These are phyloP conservation scores for Nakaseomyces glabratus DNA, from an alignment of 1,139 yeast genomes.

Conservation along the genomic window DNA sequence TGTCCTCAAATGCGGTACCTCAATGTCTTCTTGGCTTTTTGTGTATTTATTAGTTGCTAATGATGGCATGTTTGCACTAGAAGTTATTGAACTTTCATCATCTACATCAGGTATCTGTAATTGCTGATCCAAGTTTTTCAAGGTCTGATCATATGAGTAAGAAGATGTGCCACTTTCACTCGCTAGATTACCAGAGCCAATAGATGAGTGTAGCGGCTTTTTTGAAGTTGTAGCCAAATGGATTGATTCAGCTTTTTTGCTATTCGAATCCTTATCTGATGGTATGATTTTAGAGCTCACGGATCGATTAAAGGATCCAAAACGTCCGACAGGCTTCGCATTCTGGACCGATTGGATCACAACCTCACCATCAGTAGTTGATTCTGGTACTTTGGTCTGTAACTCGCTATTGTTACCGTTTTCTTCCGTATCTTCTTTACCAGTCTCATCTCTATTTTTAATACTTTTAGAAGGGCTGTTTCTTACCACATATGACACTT, in stretches of 20 bases:
- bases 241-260: conserved; percentile 10
- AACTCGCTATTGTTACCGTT: conserved; percentile 1
- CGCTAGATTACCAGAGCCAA: conserved; percentile 29
- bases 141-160: conserved; percentile 9
- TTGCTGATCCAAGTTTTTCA: not conserved
- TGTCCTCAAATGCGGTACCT: conserved; percentile 17
- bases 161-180: conserved; percentile 28
- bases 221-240: conserved; percentile 11
- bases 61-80: conserved; percentile 24
- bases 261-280: not conserved
- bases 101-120: conserved; percentile 2
- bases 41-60: conserved; percentile 13
- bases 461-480: conserved; percentile 9
- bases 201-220: conserved; percentile 17
- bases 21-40: conserved; percentile 9
- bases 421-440: not conserved
- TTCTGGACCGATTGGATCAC: conserved; percentile 13
- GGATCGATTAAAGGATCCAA: conserved; percentile 9
- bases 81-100: conserved; percentile 20
- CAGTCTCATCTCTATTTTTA: not conserved
- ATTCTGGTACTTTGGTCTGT: not conserved
- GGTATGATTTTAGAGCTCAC: not conserved
- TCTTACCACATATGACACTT: conserved; percentile 34
- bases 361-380: conserved; percentile 7
- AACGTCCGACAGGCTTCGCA: conserved; percentile 17